Conservation (phyloP, 257 asterid species). For the Buddleja alternifolia region DNA sequence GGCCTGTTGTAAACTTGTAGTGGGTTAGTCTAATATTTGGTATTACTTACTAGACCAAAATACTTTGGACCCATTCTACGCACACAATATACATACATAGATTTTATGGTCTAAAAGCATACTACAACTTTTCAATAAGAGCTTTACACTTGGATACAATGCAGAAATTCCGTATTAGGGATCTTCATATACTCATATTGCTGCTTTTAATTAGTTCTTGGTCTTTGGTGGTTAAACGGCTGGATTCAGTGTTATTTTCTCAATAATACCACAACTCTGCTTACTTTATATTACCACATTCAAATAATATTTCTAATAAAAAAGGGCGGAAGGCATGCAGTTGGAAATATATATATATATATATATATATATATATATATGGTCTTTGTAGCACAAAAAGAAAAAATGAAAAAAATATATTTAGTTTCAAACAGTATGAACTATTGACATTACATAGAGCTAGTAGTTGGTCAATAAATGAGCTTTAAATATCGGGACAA, state of each 20-base stretch:
- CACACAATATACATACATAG: not conserved
- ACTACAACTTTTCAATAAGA: not conserved
- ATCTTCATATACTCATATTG: not conserved
- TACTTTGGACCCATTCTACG: conserved; percentile 22
- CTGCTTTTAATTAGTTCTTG: too few relatives aligned
- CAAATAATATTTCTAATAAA: conserved; percentile 14
- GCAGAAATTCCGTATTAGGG: not conserved
- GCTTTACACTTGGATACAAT: not conserved
- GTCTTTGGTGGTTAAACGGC: conserved; percentile 28
- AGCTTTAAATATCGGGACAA: too few relatives aligned
- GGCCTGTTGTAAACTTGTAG: not conserved
- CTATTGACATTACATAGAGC: too few relatives aligned
- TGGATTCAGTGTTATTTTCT: not conserved
- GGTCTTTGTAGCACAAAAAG: too few relatives aligned
- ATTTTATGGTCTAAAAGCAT: not conserved
- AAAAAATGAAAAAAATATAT: too few relatives aligned
- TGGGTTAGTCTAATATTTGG: conserved; percentile 26
- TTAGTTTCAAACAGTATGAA: too few relatives aligned
- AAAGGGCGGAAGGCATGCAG: not conserved
- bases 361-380: too few relatives aligned
- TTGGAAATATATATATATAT: too few relatives aligned
- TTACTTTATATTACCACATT: not conserved
- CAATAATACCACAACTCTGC: not conserved
- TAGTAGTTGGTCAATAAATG: too few relatives aligned
- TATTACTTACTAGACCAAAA: conserved; percentile 18